These are phyloP conservation scores for Gossypium schwendimanii DNA, from an alignment of 441 rosid genomes.

Conservation along the genomic window DNA sequence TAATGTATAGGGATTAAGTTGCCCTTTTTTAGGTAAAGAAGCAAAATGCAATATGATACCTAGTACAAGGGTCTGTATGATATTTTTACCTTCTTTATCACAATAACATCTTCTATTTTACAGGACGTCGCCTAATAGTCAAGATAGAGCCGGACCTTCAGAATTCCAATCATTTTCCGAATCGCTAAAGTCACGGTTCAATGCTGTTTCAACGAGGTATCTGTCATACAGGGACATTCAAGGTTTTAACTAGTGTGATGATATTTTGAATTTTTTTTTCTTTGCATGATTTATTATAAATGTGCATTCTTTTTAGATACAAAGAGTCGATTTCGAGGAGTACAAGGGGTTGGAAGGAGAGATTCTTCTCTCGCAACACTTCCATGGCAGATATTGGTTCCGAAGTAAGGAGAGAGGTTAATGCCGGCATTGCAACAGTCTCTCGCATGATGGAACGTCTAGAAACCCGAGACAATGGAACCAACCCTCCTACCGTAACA, in stretches of 20 bases:
- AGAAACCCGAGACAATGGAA: slow-evolving; percentile 32
- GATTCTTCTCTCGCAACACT: slow-evolving; percentile 51
- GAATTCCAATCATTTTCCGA: slow-evolving; percentile 23
- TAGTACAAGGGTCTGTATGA: too few species aligned
- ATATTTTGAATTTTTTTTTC: not conserved
- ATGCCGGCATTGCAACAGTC: slow-evolving; percentile 55
- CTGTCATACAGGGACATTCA: not conserved
- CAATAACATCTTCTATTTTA: slow-evolving; percentile 1
- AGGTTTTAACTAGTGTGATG: not conserved
- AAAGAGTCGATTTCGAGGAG: slow-evolving; percentile 66
- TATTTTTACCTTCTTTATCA: not conserved
- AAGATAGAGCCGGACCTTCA: slow-evolving; percentile 81
- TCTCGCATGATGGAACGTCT: slow-evolving; percentile 61
- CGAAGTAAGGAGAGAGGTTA: slow-evolving; percentile 59
- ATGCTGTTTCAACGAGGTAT: slow-evolving; percentile 72
- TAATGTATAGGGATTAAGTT: too few species aligned
- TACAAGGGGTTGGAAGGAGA: slow-evolving; percentile 65
- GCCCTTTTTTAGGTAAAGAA: too few species aligned
- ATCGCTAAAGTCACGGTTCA: slow-evolving; percentile 62
- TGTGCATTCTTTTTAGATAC: slow-evolving; percentile 28
- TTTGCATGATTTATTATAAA: not conserved
- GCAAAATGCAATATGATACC: too few species aligned
- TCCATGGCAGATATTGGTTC: slow-evolving; percentile 48
- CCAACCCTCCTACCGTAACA: not conserved
- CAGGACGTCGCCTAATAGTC: slow-evolving; percentile 48